These are phyloP conservation scores for Cryphonectria naterciae DNA, from an alignment of 2,329 filamentous ascomycete species.

Conservation along the genomic window DNA sequence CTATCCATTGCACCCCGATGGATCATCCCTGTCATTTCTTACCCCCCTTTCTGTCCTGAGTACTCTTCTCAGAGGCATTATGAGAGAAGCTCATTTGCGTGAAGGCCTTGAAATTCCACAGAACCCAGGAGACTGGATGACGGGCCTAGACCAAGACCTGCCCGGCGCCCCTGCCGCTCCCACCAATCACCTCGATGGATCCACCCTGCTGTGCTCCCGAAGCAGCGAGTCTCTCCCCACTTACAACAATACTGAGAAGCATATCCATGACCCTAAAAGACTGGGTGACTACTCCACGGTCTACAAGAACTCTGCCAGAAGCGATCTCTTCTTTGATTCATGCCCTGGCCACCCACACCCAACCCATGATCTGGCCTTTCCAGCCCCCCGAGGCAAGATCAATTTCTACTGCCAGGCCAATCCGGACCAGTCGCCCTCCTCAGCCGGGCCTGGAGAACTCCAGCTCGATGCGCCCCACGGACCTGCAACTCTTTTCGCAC, in stretches of 20 bases:
- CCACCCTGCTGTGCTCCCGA: not conserved
- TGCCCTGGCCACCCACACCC: too few relatives aligned
- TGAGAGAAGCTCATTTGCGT: too few relatives aligned
- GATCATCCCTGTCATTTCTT: too few relatives aligned
- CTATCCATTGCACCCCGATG: too few relatives aligned
- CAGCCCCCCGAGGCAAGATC: not conserved
- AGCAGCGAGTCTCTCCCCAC: too few relatives aligned
- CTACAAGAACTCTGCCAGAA: not conserved
- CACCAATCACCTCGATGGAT: not conserved
- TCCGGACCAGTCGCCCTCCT: not conserved
- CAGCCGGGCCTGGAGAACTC: not conserved
- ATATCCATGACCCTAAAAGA: too few relatives aligned
- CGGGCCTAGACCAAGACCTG: not conserved
- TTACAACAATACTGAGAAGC: too few relatives aligned
- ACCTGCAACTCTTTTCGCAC: not conserved
- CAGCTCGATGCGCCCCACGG: not conserved
- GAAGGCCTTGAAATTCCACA: too few relatives aligned
- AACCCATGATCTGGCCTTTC: not conserved
- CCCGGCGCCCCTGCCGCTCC: not conserved
- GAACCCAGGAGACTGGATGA: not conserved
- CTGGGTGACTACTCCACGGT: not conserved
- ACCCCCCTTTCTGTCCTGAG: too few relatives aligned
- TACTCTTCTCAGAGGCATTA: too few relatives aligned
- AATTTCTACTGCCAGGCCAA: conserved; percentile 1
- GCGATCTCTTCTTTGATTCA: not conserved